Evolutionary conservation across 2,329 filamentous ascomycete genomes (phyloP).

Genomic region (Diaporthe nobilis): DNA sequence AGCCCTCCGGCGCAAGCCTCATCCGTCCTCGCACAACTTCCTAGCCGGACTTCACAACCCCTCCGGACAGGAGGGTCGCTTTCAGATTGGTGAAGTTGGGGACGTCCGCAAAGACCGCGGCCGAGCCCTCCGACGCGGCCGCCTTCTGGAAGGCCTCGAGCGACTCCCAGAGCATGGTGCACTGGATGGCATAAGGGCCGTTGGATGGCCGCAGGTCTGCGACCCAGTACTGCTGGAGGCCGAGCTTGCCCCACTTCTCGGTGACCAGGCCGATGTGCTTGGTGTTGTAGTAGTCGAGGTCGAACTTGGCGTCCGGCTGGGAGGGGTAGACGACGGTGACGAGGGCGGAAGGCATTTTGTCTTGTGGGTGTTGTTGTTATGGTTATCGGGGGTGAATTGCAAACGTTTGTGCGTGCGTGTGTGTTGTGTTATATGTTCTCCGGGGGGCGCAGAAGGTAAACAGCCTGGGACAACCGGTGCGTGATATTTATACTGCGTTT

Average conservation of each 20-base stretch:
- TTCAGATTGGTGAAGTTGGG: slow-evolving; percentile 50
- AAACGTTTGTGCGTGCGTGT: no score
- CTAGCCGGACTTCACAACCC: background rate
- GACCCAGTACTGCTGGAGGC: slow-evolving; percentile 54
- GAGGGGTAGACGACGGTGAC: slow-evolving; percentile 57
- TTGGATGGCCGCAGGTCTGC: slow-evolving; percentile 45
- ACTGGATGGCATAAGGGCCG: slow-evolving; percentile 47
- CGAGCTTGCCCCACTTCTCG: slow-evolving; percentile 55
- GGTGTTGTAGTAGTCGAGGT: slow-evolving; percentile 63
- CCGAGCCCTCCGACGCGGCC: slow-evolving; percentile 30
- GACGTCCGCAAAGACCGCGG: slow-evolving; percentile 50
- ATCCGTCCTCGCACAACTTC: background rate
- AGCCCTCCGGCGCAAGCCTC: background rate
- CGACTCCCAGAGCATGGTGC: slow-evolving; percentile 50
- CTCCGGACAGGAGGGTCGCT: slow-evolving; percentile 38
- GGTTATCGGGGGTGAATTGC: background rate
- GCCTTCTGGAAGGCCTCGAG: slow-evolving; percentile 46
- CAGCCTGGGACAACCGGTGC: background rate
- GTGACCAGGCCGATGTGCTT: slow-evolving; percentile 62
- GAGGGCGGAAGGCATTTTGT: slow-evolving; percentile 38
- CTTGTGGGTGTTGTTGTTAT: background rate
- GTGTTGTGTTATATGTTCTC: background rate
- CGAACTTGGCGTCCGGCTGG: slow-evolving; percentile 56
- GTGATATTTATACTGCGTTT: slow-evolving; percentile 10
- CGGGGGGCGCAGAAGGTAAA: no score